Evolutionary conservation across 2,329 filamentous ascomycete genomes (phyloP).

Genomic region (Colletotrichum trifolii): DNA sequence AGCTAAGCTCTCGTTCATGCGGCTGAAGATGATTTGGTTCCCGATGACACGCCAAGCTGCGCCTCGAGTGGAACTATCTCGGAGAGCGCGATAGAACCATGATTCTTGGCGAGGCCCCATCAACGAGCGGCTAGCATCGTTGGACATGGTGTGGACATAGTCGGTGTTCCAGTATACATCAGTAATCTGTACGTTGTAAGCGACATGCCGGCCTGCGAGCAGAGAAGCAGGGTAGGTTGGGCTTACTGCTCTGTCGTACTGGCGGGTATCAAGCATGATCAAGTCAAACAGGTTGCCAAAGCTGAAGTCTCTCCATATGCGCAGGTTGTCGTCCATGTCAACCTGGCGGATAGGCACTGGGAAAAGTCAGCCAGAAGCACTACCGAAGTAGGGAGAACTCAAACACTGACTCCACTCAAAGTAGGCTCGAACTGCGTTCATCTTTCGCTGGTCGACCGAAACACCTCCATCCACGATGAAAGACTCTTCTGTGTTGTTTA

Average conservation of each 20-base stretch:
- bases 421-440: constrained; percentile 77
- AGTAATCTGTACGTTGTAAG: constrained; percentile 21
- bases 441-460: constrained; percentile 78
- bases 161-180: constrained; percentile 67
- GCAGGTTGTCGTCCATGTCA: constrained; percentile 75
- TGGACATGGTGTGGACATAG: constrained; percentile 70
- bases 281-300: constrained; percentile 75
- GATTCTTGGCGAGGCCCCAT: constrained; percentile 80
- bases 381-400: too few relatives aligned
- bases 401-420: constrained; percentile 66
- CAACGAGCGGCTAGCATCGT: constrained; percentile 74
- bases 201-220: neutral
- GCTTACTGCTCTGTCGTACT: constrained; percentile 67
- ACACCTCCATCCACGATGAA: constrained; percentile 69
- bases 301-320: constrained; percentile 75
- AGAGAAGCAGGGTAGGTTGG: neutral
- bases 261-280: constrained; percentile 75
- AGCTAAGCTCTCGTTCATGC: constrained; percentile 47
- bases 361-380: neutral
- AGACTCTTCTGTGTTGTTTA: constrained; percentile 75
- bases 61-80: constrained; percentile 69
- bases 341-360: constrained; percentile 56
- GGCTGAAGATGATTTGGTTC: constrained; percentile 74
- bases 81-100: constrained; percentile 76
- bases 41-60: constrained; percentile 78